These are phyloP conservation scores for Rubia tinctorum DNA, from an alignment of 305 asterid genomes.

Conservation along the genomic window DNA sequence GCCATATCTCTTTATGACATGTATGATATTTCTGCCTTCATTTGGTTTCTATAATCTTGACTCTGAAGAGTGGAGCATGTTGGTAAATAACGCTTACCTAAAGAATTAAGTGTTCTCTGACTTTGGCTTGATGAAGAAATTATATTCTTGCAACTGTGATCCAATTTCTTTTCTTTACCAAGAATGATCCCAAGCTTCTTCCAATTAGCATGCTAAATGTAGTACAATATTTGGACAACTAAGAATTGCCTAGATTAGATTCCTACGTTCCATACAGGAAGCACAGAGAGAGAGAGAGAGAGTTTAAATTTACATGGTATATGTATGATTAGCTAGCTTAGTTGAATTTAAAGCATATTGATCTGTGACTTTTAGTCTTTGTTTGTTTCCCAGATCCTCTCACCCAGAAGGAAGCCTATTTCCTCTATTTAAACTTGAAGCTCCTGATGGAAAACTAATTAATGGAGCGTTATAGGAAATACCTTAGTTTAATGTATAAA, in stretches of 20 bases:
- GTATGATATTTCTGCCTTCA: background rate
- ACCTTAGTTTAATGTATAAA: background rate
- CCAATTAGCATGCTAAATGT: background rate
- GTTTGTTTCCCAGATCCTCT: background rate
- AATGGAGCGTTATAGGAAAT: background rate
- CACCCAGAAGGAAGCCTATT: background rate
- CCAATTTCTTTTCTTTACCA: background rate
- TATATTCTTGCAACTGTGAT: background rate
- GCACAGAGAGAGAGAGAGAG: background rate
- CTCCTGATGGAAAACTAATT: background rate
- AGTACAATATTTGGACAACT: background rate
- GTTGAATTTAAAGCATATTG: background rate
- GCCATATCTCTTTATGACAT: background rate
- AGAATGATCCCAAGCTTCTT: background rate
- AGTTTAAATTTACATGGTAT: background rate
- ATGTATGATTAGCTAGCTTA: background rate
- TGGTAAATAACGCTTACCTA: background rate
- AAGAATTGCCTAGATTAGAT: background rate
- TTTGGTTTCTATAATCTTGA: background rate
- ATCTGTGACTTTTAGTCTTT: background rate
- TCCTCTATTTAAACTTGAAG: background rate
- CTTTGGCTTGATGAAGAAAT: background rate
- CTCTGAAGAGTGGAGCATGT: background rate
- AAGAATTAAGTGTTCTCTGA: background rate
- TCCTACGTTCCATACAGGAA: background rate